Evolutionary conservation across 768 basidiomycete genomes (phyloP).

Genomic region (Rhizopogon salebrosus): DNA sequence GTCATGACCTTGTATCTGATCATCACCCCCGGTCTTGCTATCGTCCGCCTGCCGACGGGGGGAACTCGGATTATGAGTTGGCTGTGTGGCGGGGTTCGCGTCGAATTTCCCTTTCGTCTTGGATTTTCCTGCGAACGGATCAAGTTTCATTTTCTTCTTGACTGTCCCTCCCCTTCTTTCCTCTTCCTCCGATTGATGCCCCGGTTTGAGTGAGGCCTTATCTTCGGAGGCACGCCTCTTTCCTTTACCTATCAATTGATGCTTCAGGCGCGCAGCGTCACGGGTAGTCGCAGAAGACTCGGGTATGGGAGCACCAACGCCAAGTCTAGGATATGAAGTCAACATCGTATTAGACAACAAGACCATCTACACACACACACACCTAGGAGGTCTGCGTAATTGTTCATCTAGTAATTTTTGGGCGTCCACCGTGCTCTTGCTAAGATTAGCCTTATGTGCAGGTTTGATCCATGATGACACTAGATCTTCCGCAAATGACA

Average conservation of each 20-base stretch:
- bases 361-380: constrained; percentile 10
- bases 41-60: background rate
- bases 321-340: constrained; percentile 44
- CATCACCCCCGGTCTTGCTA: background rate
- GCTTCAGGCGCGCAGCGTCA: constrained; percentile 59
- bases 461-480: constrained; percentile 76
- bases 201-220: constrained; percentile 17
- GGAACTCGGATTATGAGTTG: background rate
- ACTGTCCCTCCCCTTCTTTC: constrained; percentile 52
- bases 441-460: constrained; percentile 32
- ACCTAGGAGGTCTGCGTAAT: constrained; percentile 71
- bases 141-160: constrained; percentile 53
- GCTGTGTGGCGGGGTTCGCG: background rate
- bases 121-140: constrained; percentile 47
- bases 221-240: constrained; percentile 45
- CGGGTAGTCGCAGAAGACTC: constrained; percentile 39
- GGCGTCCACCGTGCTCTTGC: constrained; percentile 24
- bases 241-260: constrained; percentile 45
- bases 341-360: background rate
- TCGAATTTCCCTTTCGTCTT: constrained; percentile 41
- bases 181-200: constrained; percentile 39
- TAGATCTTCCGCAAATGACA: constrained; percentile 70
- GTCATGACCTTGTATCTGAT: background rate
- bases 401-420: constrained; percentile 61
- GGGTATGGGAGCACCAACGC: constrained; percentile 66